phyloP scores from a whole-genome alignment of 257 asterid genomes.

The Coffea eugenioides region DNA sequence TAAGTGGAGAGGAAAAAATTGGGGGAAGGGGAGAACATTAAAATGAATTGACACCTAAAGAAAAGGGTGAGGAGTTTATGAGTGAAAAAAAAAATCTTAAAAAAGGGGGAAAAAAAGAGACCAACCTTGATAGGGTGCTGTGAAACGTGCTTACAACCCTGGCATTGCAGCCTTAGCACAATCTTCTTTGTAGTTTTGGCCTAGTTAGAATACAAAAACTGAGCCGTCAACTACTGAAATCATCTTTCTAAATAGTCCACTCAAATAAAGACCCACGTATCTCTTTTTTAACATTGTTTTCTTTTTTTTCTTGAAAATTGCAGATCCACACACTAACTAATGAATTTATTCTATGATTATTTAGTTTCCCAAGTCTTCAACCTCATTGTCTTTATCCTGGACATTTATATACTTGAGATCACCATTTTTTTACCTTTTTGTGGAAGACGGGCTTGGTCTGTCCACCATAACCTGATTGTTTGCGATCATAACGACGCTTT shows the following conservation, averaged over 20 bases:
- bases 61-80: no score
- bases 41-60: background rate
- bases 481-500: slow-evolving; percentile 79
- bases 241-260: background rate
- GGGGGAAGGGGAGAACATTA: no score
- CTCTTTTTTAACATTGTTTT: no score
- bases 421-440: slow-evolving; percentile 54
- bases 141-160: slow-evolving; percentile 67
- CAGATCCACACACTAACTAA: no score
- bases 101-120: no score
- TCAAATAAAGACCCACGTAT: no score
- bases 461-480: slow-evolving; percentile 87
- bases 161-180: slow-evolving; percentile 70
- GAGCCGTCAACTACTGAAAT: background rate
- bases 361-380: no score
- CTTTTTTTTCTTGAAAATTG: no score
- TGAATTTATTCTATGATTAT: no score
- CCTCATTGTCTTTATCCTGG: background rate
- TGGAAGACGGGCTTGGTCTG: slow-evolving; percentile 87
- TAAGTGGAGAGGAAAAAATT: no score
- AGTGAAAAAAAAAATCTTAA: no score
- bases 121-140: slow-evolving; percentile 71
- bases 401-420: background rate
- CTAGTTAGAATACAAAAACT: slow-evolving; percentile 18
- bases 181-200: slow-evolving; percentile 79